Conservation (phyloP, 1,139 yeast species). For the Geotrichum fermentans region DNA sequence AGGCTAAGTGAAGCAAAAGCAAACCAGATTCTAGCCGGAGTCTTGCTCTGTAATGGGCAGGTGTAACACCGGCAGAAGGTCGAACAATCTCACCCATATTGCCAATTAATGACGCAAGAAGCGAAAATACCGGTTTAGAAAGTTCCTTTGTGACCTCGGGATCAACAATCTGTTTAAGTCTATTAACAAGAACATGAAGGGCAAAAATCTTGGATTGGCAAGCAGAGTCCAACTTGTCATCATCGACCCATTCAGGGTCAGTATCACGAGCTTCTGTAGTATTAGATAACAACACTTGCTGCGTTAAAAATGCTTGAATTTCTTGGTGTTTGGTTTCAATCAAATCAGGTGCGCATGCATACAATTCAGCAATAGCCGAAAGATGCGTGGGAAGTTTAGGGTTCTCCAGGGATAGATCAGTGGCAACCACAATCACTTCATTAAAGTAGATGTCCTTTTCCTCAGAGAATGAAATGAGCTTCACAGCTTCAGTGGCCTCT, state of each 20-base stretch:
- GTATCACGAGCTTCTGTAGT: conserved; percentile 26
- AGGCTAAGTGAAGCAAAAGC: conserved; percentile 60
- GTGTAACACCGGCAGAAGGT: conserved; percentile 56
- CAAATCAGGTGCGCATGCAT: conserved; percentile 47
- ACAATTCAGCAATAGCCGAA: conserved; percentile 58
- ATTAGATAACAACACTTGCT: conserved; percentile 28
- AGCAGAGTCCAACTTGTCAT: conserved; percentile 42
- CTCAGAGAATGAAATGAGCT: conserved; percentile 48
- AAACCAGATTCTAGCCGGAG: conserved; percentile 67
- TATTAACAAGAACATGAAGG: conserved; percentile 57
- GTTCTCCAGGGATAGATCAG: conserved; percentile 41
- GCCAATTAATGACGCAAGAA: conserved; percentile 61
- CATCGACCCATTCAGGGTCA: conserved; percentile 50
- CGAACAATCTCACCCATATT: conserved; percentile 79
- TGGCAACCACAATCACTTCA: conserved; percentile 31
- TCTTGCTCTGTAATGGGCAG: conserved; percentile 54
- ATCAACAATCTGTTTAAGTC: conserved; percentile 47
- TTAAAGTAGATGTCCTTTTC: conserved; percentile 41
- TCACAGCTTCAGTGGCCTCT: conserved; percentile 65
- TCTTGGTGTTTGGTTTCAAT: conserved; percentile 55
- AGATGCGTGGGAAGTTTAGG: conserved; percentile 51
- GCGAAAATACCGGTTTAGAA: conserved; percentile 62
- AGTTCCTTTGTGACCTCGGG: conserved; percentile 37
- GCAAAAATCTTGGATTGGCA: conserved; percentile 44
- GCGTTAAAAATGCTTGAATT: conserved; percentile 54